These are phyloP conservation scores for Leccinum uliginosum DNA, from an alignment of 768 basidiomycete genomes.

Conservation along the genomic window DNA sequence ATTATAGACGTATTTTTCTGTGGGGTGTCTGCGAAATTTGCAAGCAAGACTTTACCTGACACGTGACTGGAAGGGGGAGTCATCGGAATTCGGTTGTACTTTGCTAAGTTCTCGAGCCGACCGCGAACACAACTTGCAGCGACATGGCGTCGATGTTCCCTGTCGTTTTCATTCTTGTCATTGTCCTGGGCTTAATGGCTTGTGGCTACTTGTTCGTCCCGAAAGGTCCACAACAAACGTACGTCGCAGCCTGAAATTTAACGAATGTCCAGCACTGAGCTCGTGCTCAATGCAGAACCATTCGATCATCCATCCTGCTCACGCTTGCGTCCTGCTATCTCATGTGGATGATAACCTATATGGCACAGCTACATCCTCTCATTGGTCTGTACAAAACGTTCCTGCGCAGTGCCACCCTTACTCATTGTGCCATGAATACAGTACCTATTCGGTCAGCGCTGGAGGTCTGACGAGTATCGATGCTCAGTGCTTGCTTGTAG, in stretches of 20 bases:
- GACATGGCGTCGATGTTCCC: conserved; percentile 70
- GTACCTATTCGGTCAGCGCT: conserved; percentile 15
- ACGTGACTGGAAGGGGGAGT: conserved; percentile 2
- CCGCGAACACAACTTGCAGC: neutral
- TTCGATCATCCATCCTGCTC: conserved; percentile 77
- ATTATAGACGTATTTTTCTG: conserved; percentile 7
- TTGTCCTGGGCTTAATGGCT: conserved; percentile 62
- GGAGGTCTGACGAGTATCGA: conserved; percentile 14
- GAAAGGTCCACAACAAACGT: conserved; percentile 91
- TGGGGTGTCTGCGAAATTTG: neutral
- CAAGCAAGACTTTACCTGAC: neutral
- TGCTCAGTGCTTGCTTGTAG: neutral
- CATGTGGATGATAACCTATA: conserved; percentile 97
- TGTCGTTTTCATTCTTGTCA: conserved; percentile 59
- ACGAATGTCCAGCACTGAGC: neutral
- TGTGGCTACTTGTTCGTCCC: conserved; percentile 66
- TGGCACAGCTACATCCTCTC: conserved; percentile 90
- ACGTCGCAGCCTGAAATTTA: conserved; percentile 28
- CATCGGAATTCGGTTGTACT: neutral
- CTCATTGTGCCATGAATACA: conserved; percentile 5
- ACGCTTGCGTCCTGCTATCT: conserved; percentile 83
- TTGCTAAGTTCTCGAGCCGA: neutral
- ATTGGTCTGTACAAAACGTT: conserved; percentile 54
- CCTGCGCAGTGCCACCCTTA: neutral
- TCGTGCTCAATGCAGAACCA: conserved; percentile 48